A percentile compares a stretch with the other conserved stretches of the same genome.
Conservation (phyloP, 2,329 filamentous ascomycete species). For the Intubia oerlemansii region DNA sequence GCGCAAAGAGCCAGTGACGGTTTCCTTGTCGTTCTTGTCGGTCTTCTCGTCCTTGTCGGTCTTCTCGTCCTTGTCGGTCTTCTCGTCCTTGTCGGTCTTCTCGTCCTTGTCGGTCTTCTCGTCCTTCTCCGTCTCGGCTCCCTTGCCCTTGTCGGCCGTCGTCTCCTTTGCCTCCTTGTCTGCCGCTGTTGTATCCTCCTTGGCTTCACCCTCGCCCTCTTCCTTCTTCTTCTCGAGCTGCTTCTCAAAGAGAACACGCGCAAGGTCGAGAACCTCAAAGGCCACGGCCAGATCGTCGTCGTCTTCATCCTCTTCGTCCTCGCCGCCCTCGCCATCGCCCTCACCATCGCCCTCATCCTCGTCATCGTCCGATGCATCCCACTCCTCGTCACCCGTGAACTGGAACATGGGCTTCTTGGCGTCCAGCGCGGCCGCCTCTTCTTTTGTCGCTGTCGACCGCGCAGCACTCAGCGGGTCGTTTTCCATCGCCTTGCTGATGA, state of each 20-base stretch:
- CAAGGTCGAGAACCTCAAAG: constrained; percentile 67
- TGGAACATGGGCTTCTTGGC: constrained; percentile 67
- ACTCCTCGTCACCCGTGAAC: constrained; percentile 87
- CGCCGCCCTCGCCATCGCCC: constrained; percentile 16
- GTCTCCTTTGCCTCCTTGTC: constrained; percentile 17
- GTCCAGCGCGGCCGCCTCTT: constrained; percentile 13
- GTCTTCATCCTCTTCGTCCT: constrained; percentile 36
- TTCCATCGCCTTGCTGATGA: constrained; percentile 17
- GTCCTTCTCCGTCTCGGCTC: no score
- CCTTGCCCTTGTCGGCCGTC: background rate
- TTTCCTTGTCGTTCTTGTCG: no score
- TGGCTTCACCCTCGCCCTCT: constrained; percentile 5
- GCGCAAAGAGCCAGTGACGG: constrained; percentile 18
- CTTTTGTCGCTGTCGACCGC: constrained; percentile 8
- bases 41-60: no score
- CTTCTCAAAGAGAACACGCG: constrained; percentile 43
- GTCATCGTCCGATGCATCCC: constrained; percentile 57
- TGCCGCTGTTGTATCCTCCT: constrained; percentile 13
- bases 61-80: no score
- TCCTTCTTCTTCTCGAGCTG: constrained; percentile 17
- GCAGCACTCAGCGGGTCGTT: background rate
- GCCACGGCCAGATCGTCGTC: constrained; percentile 59
- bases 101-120: no score
- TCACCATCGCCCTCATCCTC: constrained; percentile 3
- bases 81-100: no score